Evolutionary conservation across 164 flowering plant genomes (phyloP).

Genomic region (Akebia trifoliata): DNA sequence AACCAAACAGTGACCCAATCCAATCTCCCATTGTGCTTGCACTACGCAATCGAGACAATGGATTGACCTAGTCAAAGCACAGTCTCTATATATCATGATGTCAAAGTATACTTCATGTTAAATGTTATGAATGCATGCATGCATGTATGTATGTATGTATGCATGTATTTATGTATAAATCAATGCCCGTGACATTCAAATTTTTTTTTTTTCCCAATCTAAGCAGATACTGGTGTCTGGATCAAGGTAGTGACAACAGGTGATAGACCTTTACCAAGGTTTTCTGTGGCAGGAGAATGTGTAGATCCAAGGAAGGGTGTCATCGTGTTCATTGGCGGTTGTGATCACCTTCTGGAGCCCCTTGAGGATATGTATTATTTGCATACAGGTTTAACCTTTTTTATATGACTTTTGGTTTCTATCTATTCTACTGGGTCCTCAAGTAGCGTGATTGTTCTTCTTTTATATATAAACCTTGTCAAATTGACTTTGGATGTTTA

Average conservation of each 20-base stretch:
- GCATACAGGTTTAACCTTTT: constrained; percentile 64
- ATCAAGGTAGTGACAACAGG: constrained; percentile 57
- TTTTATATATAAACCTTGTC: neutral
- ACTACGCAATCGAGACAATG: no score
- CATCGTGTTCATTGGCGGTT: constrained; percentile 84
- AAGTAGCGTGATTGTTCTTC: no score
- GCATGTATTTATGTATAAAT: no score
- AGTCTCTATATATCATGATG: no score
- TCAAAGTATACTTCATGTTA: no score
- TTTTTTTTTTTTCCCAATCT: neutral
- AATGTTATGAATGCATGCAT: no score
- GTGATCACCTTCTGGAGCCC: constrained; percentile 83
- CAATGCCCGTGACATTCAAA: neutral
- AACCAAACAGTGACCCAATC: no score
- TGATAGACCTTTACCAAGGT: constrained; percentile 83
- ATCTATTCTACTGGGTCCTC: neutral
- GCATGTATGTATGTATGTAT: no score
- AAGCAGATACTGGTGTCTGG: constrained; percentile 76
- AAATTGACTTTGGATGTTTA: neutral
- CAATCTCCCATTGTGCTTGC: no score
- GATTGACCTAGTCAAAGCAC: no score
- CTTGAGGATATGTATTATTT: constrained; percentile 87
- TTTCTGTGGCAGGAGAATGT: constrained; percentile 87
- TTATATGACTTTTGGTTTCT: constrained; percentile 1
- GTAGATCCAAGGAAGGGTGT: constrained; percentile 59